Evolutionary conservation across 176 grass and related monocot species (phyloP), one percentile per base, ranked within the genome.

Genomic region (Luzula sylvatica): DNA sequence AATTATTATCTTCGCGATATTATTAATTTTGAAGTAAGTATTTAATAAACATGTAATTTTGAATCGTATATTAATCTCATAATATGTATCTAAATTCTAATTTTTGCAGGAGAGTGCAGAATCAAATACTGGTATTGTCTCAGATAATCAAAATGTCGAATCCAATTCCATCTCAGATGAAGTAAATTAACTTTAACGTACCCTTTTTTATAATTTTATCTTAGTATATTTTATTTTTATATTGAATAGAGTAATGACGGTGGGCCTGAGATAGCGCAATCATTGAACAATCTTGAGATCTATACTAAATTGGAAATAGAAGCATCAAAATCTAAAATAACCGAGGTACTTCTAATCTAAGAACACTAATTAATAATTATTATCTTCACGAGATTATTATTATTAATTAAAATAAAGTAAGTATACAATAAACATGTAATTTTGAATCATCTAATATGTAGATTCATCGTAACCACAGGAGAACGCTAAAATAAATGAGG

Each of bases 201-300:
- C n/a, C n/a, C n/a, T n/a, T n/a, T n/a, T n/a, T n/a, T n/a, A n/a
- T n/a, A n/a, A n/a, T n/a, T n/a, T n/a, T n/a, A n/a, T n/a, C n/a
- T n/a, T n/a, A n/a, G n/a, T n/a, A n/a, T n/a, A n/a, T n/a, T n/a
- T n/a, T n/a, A n/a, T n/a, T n/a, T n/a, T n/a, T n/a, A n/a, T n/a
- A 26, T 54, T 86, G 53, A 21, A 65, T 81, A 96, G 84, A 72
- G 63, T 46, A 88, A 82, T 68, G 73, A n/a, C n/a, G n/a, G 75
- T 68, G 77, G 72, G 60, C 48, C 71, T 52, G 29, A 28, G 48
- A 79, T 55, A 62, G 19, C 61, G 67, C 67, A 82, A 70, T 26
- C 20, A 26, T 47, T 70, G 22, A 69, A 65, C 76, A 73, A 48
- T 49, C 66, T 45, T 12, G 20, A 44, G 20, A 68, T 38, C 20